Percentiles rank a stretch among this genome's conserved stretches.
Conservation (phyloP, 148 eudicot genomes). For the Chenopodium quinoa region DNA sequence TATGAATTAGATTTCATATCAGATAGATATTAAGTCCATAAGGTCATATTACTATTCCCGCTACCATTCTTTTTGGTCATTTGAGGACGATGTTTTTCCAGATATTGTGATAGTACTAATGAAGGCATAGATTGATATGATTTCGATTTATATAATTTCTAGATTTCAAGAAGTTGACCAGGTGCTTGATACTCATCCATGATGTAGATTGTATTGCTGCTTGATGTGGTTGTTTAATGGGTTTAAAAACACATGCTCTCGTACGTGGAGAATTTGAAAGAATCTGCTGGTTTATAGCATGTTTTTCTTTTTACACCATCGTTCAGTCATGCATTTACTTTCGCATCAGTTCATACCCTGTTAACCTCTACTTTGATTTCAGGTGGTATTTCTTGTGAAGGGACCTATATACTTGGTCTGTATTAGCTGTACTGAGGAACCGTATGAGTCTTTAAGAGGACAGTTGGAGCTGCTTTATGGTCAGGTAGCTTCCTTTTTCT, state of each 20-base stretch:
- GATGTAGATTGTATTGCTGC: neutral
- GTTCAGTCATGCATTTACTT: neutral
- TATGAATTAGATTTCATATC: neutral
- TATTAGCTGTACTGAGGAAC: slow-evolving; percentile 98
- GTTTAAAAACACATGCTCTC: neutral
- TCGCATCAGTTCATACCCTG: neutral
- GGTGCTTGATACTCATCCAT: neutral
- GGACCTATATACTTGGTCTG: slow-evolving; percentile 96
- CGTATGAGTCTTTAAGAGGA: slow-evolving; percentile 70
- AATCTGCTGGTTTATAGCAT: slow-evolving; percentile 4
- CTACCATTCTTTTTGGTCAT: neutral
- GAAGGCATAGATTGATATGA: neutral
- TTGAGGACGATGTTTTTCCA: neutral
- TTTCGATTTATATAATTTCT: neutral
- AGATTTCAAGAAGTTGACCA: neutral
- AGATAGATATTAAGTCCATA: neutral
- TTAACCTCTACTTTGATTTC: slow-evolving; percentile 15
- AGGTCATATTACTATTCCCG: neutral
- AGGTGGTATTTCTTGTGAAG: slow-evolving; percentile 93
- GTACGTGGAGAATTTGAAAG: neutral
- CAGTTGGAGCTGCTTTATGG: slow-evolving; percentile 92
- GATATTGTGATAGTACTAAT: neutral
- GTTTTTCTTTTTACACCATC: neutral
- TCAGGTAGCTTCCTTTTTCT: slow-evolving; percentile 56
- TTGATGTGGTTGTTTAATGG: neutral